phyloP scores from a whole-genome alignment of 148 eudicot genomes.

The Limonium bicolor region DNA sequence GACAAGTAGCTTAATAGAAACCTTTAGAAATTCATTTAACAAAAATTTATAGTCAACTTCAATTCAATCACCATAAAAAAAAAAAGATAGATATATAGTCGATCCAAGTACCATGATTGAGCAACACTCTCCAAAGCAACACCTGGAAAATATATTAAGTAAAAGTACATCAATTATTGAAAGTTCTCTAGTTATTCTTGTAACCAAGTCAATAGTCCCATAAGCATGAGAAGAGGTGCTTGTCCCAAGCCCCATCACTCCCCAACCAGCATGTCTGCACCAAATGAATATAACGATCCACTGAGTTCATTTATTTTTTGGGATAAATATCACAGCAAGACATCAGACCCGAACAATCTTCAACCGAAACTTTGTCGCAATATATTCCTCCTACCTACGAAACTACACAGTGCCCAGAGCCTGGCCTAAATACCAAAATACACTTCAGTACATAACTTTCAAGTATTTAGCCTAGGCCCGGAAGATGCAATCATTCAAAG shows the following conservation, averaged over 20 bases:
- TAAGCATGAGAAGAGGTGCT: constrained; percentile 41
- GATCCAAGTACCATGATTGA: constrained; percentile 3
- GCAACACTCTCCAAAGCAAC: too few relatives aligned
- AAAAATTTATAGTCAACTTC: too few relatives aligned
- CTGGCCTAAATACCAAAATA: constrained; percentile 48
- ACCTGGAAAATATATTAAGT: too few relatives aligned
- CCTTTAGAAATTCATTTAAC: too few relatives aligned
- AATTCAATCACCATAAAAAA: too few relatives aligned
- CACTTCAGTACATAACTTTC: too few relatives aligned
- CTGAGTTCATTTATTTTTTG: too few relatives aligned
- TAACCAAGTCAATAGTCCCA: constrained; percentile 37
- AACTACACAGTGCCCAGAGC: constrained; percentile 32
- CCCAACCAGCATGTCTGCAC: constrained; percentile 72
- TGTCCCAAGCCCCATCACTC: constrained; percentile 50
- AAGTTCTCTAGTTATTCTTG: constrained; percentile 22
- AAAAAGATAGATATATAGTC: too few relatives aligned
- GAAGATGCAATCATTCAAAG: too few relatives aligned
- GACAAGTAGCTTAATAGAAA: too few relatives aligned
- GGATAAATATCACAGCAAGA: constrained; percentile 21
- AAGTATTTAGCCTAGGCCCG: too few relatives aligned
- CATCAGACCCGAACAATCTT: constrained; percentile 26
- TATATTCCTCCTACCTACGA: constrained; percentile 21
- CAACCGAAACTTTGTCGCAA: constrained; percentile 19
- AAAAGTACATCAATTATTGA: too few relatives aligned
- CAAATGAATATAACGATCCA: constrained; percentile 51